phyloP scores from a whole-genome alignment of 208 protist genomes.

The Acanthamoeba divionensis region DNA sequence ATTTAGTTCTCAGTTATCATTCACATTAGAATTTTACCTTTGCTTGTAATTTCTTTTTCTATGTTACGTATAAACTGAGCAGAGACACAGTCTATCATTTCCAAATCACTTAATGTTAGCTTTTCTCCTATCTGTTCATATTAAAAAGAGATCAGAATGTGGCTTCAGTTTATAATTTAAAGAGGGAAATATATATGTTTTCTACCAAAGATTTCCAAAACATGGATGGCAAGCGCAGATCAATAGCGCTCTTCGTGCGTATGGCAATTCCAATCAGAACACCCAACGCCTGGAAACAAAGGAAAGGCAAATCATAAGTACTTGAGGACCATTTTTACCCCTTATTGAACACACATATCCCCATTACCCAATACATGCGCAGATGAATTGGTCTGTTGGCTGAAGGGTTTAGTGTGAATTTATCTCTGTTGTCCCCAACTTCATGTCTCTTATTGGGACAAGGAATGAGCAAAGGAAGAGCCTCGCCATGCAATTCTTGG shows the following conservation, averaged over 20 bases:
- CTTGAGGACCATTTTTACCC: no score
- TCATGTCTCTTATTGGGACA: neutral
- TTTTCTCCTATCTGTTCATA: neutral
- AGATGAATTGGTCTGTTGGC: no score
- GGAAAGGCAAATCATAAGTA: neutral
- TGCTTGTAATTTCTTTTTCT: neutral
- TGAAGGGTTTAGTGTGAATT: neutral
- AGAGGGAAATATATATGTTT: neutral
- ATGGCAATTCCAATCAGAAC: neutral
- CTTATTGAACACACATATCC: no score
- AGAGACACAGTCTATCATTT: neutral
- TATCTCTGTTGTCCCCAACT: neutral
- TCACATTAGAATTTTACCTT: no score
- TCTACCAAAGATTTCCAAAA: neutral
- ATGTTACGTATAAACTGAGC: neutral
- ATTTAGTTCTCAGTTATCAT: no score
- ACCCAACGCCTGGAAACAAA: neutral
- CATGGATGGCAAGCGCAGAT: neutral
- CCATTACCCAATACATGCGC: no score
- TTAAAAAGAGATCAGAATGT: neutral
- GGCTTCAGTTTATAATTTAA: neutral
- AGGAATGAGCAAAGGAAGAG: neutral
- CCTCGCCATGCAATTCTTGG: neutral
- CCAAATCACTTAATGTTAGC: neutral
- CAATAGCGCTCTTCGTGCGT: neutral